A percentile compares a stretch with the other conserved stretches of the same genome.
These are phyloP conservation scores for Fusarium sp. DNA, from an alignment of 2,329 filamentous ascomycete species.

Conservation along the genomic window DNA sequence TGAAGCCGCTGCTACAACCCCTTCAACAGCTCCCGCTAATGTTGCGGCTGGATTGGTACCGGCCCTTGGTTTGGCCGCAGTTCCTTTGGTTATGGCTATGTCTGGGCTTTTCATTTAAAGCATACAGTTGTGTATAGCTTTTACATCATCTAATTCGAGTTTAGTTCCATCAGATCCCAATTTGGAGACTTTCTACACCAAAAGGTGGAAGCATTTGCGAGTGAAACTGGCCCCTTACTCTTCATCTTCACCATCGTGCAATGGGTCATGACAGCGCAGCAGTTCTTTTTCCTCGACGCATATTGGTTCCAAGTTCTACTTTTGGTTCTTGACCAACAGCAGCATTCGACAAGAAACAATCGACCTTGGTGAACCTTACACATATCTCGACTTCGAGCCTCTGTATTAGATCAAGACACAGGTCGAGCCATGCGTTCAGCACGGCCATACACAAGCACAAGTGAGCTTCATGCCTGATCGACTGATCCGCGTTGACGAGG, in stretches of 20 bases:
- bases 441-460: background rate
- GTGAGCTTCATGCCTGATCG: background rate
- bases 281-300: too few relatives aligned
- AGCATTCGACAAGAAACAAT: background rate
- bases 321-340: background rate
- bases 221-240: too few relatives aligned
- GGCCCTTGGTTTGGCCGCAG: conserved; percentile 7
- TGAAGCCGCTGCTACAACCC: background rate
- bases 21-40: conserved; percentile 21
- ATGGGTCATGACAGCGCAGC: too few relatives aligned
- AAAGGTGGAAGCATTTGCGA: too few relatives aligned
- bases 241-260: too few relatives aligned
- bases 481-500: background rate
- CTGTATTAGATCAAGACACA: background rate
- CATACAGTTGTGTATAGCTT: too few relatives aligned
- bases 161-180: too few relatives aligned
- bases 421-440: background rate
- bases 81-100: conserved; percentile 18
- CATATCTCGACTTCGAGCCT: background rate
- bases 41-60: conserved; percentile 24
- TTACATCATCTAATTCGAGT: too few relatives aligned
- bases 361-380: background rate
- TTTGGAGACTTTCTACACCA: too few relatives aligned
- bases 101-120: background rate
- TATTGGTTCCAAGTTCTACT: too few relatives aligned